Evolutionary conservation across 139 green algal genomes (phyloP), one percentile per base, ranked within the genome.

Genomic region (Chlamydomonas incerta): DNA sequence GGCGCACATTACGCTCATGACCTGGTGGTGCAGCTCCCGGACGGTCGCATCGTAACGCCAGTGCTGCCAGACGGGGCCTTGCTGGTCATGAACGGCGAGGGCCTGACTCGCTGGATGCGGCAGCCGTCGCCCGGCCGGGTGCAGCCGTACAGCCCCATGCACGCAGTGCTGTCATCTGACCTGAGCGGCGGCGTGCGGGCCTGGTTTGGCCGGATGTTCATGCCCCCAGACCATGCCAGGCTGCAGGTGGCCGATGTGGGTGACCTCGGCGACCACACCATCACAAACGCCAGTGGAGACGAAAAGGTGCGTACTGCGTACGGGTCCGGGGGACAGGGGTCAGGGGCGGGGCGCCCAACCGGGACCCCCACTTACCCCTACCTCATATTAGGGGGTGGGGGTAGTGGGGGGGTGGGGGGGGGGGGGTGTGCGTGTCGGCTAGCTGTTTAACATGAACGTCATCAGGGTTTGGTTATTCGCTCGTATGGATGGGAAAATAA

Each of bases 71-170:
- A 75, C 8, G 80, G 63, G 10, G 65, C 57, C 9, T 37, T 90
- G 71, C 65, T 90, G n/a, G 80, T 90, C 3, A 90, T 90, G 86
- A 90, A 90, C 37, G 86, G 86, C 55, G 86, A 90, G 60, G 86
- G 80, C 33, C 33, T 47, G 31, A 79, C 26, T 0, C 62, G 58
- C 23, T 90, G 86, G 86, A 80, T 87, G 63, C 66, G 72, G 0
- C 24, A 34, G 70, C 70, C 71, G 33, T 13, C 58, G 2, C 9
- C 68, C 26, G 47, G 5, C 33, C 79, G 9, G 70, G 24, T n/a
- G n/a, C 58, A 17, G 18, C 76, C 85, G 5, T 81, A 72, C 37
- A 66, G 70, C 47, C 80, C 86, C 24, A 20, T 65, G 28, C 86
- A 90, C 63, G 86, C 87, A 21, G 76, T 90, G 47, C 46, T 71